A percentile compares a stretch with the other conserved stretches of the same genome.
These are phyloP conservation scores for Vararia minispora DNA, from an alignment of 768 basidiomycete genomes.

Conservation along the genomic window DNA sequence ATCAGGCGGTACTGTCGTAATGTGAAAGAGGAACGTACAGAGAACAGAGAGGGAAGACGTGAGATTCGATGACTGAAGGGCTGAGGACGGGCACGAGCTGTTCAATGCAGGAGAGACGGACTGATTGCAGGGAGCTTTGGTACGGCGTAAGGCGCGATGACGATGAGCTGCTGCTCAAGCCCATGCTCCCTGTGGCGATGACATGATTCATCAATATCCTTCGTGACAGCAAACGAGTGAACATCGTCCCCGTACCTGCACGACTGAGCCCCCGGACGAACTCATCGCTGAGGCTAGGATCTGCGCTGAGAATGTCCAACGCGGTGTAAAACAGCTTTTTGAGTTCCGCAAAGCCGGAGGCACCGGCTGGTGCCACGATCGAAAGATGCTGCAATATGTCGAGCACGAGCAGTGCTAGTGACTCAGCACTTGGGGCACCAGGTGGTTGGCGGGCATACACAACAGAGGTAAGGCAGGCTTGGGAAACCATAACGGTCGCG, in stretches of 20 bases:
- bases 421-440: constrained; percentile 20
- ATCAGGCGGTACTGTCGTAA: constrained; percentile 1
- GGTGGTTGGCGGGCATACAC: constrained; percentile 26
- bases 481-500: constrained; percentile 55
- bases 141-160: constrained; percentile 12
- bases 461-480: constrained; percentile 44
- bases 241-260: neutral
- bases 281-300: constrained; percentile 25
- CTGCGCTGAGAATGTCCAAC: constrained; percentile 54
- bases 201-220: neutral
- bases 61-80: constrained; percentile 37
- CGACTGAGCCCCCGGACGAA: constrained; percentile 27
- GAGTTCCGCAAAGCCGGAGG: constrained; percentile 56
- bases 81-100: constrained; percentile 59
- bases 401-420: constrained; percentile 44
- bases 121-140: constrained; percentile 47
- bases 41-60: constrained; percentile 49
- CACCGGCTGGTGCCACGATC: constrained; percentile 47
- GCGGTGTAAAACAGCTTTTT: constrained; percentile 68
- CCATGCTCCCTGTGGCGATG: neutral
- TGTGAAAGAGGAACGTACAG: constrained; percentile 37
- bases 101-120: constrained; percentile 68
- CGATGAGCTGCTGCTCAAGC: constrained; percentile 1
- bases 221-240: neutral
- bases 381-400: constrained; percentile 55